Evolutionary conservation across 2,329 filamentous ascomycete species (phyloP), one percentile per base, ranked within the genome.

Genomic region (Ceratocystis lukuohia): DNA sequence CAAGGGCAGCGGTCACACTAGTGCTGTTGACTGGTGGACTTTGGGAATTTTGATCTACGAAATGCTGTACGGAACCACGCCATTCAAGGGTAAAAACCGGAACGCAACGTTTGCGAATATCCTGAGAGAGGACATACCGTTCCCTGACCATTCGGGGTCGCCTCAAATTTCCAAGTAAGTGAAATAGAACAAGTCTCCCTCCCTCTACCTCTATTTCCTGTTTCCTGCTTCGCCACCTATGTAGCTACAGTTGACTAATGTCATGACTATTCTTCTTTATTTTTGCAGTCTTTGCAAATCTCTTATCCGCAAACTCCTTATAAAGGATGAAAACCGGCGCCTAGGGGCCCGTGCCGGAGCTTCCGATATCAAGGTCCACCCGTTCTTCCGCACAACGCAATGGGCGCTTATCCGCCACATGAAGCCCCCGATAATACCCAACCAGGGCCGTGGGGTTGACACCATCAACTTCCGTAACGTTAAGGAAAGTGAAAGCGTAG

Each of bases 1-100:
- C 75, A 97, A 97, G 78, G 94, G 94, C 48, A 96, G 93, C 73
- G 94, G 94, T 28, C 94, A 99, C 77, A 99, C 94, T 6, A 97
- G 93, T 74, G 94, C 94, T 15, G 94, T 99, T 15, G 94, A 99
- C 76, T 99, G 94, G 94, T 99, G 94, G 94, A 99, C 94, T 0
- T 77, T 99, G 65, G 94, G 94, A 22, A 97, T 99, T 71, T 78
- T 99, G 73, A 91, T 99, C 66, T 99, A 97, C 75, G 94, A 99
- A 77, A 99, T 99, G 94, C 81, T 99, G 45, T 99, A 93, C 77
- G 94, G 94, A 66, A 99, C 93, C 0, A 99, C 94, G 0, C 94
- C 94, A 1, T 99, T 99, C 82, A 99, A 99, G 80, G 94, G 94
- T 71, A 97, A 99, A 84, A 99, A 96, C 76, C 85, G 94, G 48